Percentiles rank a stretch among this genome's conserved stretches.
These are phyloP conservation scores for Schoenoplectus triqueter DNA, from an alignment of 202 grass and related monocot genomes.

Conservation along the genomic window DNA sequence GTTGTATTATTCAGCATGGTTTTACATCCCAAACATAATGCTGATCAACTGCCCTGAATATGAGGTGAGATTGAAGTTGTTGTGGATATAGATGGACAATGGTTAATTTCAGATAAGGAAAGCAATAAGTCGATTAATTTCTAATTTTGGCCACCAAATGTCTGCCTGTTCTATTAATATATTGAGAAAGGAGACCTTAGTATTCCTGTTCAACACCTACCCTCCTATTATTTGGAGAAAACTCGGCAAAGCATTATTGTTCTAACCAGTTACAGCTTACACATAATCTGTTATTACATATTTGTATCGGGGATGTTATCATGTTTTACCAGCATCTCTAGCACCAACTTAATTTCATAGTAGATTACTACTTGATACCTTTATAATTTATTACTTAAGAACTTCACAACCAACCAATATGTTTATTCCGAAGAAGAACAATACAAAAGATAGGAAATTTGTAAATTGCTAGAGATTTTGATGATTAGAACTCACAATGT, in stretches of 20 bases:
- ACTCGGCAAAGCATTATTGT: not conserved
- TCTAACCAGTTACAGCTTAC: no score
- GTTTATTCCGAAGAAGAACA: not conserved
- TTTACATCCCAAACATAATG: not conserved
- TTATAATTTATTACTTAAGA: not conserved
- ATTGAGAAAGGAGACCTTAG: not conserved
- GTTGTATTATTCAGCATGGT: not conserved
- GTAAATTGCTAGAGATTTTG: not conserved
- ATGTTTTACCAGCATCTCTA: not conserved
- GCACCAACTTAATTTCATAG: not conserved
- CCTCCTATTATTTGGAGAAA: not conserved
- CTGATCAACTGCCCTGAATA: not conserved
- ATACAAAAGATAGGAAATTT: not conserved
- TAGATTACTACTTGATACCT: not conserved
- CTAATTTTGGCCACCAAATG: not conserved
- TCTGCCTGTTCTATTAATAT: not conserved
- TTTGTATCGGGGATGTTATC: not conserved
- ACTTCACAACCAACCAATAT: not conserved
- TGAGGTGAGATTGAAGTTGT: not conserved
- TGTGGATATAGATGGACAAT: no score
- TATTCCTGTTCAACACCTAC: not conserved
- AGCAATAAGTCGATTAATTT: not conserved
- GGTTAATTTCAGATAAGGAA: not conserved
- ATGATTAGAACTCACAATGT: constrained; percentile 54
- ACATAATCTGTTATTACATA: not conserved